Evolutionary conservation across 164 flowering plant species (phyloP).

Genomic region (Paratinospora sagittata): DNA sequence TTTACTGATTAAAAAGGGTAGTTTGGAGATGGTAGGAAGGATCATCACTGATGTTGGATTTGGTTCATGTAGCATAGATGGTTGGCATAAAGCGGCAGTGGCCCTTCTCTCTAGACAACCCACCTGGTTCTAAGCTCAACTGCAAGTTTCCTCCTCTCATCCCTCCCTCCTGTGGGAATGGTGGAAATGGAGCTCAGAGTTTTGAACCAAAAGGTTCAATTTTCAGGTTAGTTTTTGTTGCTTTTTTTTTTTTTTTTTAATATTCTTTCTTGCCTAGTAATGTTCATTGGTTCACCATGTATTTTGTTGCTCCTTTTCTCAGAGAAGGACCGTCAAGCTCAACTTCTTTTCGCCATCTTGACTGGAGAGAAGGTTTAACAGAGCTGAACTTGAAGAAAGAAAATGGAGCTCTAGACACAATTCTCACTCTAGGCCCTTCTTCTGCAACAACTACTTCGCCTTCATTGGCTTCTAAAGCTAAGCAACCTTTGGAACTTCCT

Average conservation of each 20-base stretch:
- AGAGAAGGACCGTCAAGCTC: slow-evolving; percentile 30
- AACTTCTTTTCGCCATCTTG: neutral
- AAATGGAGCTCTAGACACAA: slow-evolving; percentile 21
- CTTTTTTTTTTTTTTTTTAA: neutral
- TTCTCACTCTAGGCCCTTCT: slow-evolving; percentile 36
- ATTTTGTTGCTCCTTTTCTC: slow-evolving; percentile 13
- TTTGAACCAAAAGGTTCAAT: slow-evolving; percentile 17
- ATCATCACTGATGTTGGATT: slow-evolving; percentile 24
- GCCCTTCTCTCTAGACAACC: slow-evolving; percentile 47
- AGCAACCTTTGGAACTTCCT: slow-evolving; percentile 17
- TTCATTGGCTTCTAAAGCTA: slow-evolving; percentile 20
- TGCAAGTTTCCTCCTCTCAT: slow-evolving; percentile 27
- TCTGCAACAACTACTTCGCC: slow-evolving; percentile 26
- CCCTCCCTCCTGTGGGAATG: slow-evolving; percentile 22
- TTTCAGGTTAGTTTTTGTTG: slow-evolving; percentile 27
- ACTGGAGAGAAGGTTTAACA: slow-evolving; percentile 22
- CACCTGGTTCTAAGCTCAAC: slow-evolving; percentile 26
- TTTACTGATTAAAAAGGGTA: slow-evolving; percentile 2
- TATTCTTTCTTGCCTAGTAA: neutral
- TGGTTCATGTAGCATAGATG: slow-evolving; percentile 42
- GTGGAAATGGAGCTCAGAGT: slow-evolving; percentile 13
- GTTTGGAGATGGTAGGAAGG: neutral
- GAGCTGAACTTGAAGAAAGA: slow-evolving; percentile 18
- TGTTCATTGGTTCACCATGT: slow-evolving; percentile 6
- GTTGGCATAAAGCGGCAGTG: slow-evolving; percentile 62